These are phyloP conservation scores for Vitis hybrid DNA, from an alignment of 177 flowering plant genomes.

Conservation along the genomic window DNA sequence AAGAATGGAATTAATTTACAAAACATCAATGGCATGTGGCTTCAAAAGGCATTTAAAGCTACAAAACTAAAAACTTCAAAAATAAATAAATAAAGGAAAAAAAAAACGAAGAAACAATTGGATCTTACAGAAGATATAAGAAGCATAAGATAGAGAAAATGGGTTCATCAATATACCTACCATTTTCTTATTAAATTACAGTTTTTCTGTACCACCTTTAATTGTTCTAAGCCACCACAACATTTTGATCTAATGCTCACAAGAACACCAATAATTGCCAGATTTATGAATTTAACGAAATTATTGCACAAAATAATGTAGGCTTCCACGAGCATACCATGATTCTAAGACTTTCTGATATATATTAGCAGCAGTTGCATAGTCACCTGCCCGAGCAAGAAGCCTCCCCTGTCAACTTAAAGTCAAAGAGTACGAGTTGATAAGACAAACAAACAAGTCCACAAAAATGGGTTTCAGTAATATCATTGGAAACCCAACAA, in stretches of 20 bases:
- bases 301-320: neutral
- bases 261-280: neutral
- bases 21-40: too few relatives aligned
- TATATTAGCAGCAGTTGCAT: slow-evolving; percentile 61
- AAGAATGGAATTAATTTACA: too few relatives aligned
- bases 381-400: slow-evolving; percentile 88
- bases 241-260: neutral
- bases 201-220: too few relatives aligned
- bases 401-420: slow-evolving; percentile 99
- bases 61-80: too few relatives aligned
- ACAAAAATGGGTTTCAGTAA: neutral
- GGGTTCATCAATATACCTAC: too few relatives aligned
- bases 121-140: too few relatives aligned
- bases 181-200: too few relatives aligned
- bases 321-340: slow-evolving; percentile 47
- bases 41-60: too few relatives aligned
- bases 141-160: too few relatives aligned
- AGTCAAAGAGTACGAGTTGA: slow-evolving; percentile 48
- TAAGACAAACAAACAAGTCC: slow-evolving; percentile 27
- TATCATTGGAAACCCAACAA: neutral
- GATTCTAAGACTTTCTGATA: slow-evolving; percentile 64
- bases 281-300: neutral
- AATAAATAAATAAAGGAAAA: too few relatives aligned
- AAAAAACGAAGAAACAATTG: too few relatives aligned
- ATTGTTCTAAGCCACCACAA: too few relatives aligned